Conservation (phyloP, 2,329 filamentous ascomycete species). For the Pestalotiopsis sp. region DNA sequence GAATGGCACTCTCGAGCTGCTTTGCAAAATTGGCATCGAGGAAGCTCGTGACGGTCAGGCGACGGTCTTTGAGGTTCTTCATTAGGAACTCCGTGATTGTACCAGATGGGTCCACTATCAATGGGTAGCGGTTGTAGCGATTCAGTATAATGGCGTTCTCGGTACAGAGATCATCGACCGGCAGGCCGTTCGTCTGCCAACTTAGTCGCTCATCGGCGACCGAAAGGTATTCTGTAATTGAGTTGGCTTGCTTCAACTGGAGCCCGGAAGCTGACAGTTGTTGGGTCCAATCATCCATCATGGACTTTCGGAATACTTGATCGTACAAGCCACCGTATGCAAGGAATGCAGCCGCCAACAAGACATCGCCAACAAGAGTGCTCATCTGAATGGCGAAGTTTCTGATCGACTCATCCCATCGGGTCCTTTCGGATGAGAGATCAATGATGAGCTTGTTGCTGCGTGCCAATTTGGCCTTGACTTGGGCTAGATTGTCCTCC, state of each 20-base stretch:
- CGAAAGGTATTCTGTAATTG: conserved; percentile 93
- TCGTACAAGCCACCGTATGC: conserved; percentile 97
- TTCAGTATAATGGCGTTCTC: conserved; percentile 98
- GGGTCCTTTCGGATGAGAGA: conserved; percentile 86
- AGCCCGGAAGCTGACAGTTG: conserved; percentile 94
- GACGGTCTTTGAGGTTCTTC: conserved; percentile 90
- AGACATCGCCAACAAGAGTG: conserved; percentile 92
- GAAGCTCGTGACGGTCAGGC: conserved; percentile 96
- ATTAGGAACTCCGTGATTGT: conserved; percentile 93
- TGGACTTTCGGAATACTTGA: conserved; percentile 95
- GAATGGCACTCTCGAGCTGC: conserved; percentile 92
- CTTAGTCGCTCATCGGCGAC: conserved; percentile 92
- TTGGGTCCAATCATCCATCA: conserved; percentile 97
- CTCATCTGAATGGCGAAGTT: conserved; percentile 98
- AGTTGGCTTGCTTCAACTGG: conserved; percentile 89
- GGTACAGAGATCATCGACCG: conserved; percentile 96
- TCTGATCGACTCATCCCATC: conserved; percentile 97
- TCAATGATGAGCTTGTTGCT: conserved; percentile 94
- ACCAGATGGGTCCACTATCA: conserved; percentile 97
- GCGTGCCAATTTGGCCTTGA: conserved; percentile 97
- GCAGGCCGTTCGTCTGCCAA: conserved; percentile 93
- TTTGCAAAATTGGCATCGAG: conserved; percentile 97
- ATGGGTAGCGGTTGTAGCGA: conserved; percentile 95
- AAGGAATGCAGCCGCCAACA: conserved; percentile 95
- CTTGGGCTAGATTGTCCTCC: conserved; percentile 93